Percentiles rank a stretch among this genome's conserved stretches.
Evolutionary conservation across 768 basidiomycete genomes (phyloP).

Genomic region (Phanerochaete sordida): DNA sequence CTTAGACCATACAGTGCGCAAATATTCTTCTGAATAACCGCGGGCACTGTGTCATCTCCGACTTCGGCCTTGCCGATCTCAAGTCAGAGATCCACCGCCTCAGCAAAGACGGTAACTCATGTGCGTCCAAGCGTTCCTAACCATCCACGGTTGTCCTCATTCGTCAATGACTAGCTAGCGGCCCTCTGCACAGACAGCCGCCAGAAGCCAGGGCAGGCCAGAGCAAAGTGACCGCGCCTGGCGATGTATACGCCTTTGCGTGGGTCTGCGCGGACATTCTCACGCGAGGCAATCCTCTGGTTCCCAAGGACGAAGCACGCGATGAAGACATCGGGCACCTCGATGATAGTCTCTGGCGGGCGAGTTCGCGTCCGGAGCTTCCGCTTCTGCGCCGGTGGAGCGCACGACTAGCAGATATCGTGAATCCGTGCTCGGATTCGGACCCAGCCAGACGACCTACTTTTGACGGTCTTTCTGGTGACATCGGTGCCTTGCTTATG

Average conservation of each 20-base stretch:
- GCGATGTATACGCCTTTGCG: conserved; percentile 40
- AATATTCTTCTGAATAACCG: conserved; percentile 75
- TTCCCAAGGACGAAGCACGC: conserved; percentile 29
- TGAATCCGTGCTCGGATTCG: conserved; percentile 54
- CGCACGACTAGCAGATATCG: conserved; percentile 34
- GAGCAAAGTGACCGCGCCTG: conserved; percentile 26
- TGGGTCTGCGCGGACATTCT: conserved; percentile 32
- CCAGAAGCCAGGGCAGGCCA: conserved; percentile 36
- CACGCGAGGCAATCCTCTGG: conserved; percentile 31
- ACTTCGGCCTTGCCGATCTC: conserved; percentile 83
- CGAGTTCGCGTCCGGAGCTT: conserved; percentile 17
- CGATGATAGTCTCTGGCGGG: conserved; percentile 22
- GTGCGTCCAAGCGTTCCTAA: background rate
- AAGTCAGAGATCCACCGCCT: conserved; percentile 66
- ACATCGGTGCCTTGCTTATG: conserved; percentile 44
- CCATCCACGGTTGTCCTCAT: too few species aligned
- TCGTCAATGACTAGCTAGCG: conserved; percentile 41
- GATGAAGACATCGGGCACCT: conserved; percentile 28
- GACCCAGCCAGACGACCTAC: conserved; percentile 44
- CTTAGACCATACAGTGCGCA: conserved; percentile 43
- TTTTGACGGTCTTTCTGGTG: conserved; percentile 55
- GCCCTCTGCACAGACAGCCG: conserved; percentile 44
- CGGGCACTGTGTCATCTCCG: conserved; percentile 67
- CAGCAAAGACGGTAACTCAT: conserved; percentile 31
- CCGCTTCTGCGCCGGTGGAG: conserved; percentile 20